These are phyloP conservation scores for Vigna unguiculata DNA, from an alignment of 306 rosid genomes.

Conservation along the genomic window DNA sequence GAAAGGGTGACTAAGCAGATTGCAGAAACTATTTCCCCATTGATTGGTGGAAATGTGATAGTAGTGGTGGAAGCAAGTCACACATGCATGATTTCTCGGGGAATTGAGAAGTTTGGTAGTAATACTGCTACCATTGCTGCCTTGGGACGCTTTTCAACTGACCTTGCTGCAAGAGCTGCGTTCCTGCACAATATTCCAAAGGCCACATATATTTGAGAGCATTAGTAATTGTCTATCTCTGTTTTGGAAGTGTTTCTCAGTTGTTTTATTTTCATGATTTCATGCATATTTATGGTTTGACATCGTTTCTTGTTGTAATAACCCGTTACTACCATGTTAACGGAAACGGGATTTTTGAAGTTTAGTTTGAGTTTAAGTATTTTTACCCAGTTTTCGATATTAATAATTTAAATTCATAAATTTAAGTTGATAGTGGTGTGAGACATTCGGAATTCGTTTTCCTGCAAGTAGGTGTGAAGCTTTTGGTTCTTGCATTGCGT, in stretches of 20 bases:
- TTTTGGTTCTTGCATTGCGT: no score
- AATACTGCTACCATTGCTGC: conserved; percentile 75
- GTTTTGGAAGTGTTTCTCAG: background rate
- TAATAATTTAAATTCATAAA: no score
- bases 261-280: no score
- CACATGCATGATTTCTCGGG: conserved; percentile 85
- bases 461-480: no score
- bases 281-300: no score
- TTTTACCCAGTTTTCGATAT: no score
- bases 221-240: background rate
- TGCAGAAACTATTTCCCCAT: conserved; percentile 67
- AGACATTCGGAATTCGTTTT: no score
- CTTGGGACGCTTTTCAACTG: conserved; percentile 2
- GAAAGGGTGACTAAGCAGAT: conserved; percentile 83
- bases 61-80: conserved; percentile 85
- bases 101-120: conserved; percentile 81
- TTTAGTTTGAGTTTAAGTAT: no score
- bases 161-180: background rate
- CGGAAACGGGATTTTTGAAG: no score
- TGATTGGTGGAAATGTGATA: conserved; percentile 66
- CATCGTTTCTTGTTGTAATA: no score
- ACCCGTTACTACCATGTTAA: no score
- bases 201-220: background rate
- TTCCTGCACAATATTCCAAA: background rate
- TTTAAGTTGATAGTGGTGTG: no score